A percentile compares a stretch with the other conserved stretches of the same genome.
Evolutionary conservation across 2,329 filamentous ascomycete genomes (phyloP).

Genomic region (Mycocentrospora acerina): DNA sequence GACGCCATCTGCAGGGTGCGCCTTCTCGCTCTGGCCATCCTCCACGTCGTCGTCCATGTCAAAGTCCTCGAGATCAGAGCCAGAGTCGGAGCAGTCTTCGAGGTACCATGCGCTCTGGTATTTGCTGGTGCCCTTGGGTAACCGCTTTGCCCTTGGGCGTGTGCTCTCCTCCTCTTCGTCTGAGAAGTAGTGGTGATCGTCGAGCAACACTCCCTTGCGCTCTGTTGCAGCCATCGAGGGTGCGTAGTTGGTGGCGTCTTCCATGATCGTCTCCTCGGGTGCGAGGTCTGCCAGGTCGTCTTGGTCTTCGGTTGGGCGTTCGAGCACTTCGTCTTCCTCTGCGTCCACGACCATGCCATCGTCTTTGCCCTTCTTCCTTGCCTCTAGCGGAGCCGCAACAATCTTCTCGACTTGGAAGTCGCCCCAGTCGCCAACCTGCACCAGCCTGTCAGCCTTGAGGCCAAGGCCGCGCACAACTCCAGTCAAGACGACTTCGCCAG

Average conservation of each 20-base stretch:
- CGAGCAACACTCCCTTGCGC: conserved; percentile 82
- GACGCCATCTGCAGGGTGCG: conserved; percentile 77
- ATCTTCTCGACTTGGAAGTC: conserved; percentile 92
- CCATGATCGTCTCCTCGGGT: conserved; percentile 81
- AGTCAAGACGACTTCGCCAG: conserved; percentile 69
- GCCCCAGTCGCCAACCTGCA: conserved; percentile 93
- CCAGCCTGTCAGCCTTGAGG: conserved; percentile 83
- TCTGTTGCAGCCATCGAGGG: conserved; percentile 51
- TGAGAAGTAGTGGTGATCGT: conserved; percentile 97
- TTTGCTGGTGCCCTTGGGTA: conserved; percentile 88
- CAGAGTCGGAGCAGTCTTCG: conserved; percentile 77
- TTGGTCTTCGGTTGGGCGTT: conserved; percentile 72
- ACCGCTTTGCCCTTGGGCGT: conserved; percentile 64
- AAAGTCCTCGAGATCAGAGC: conserved; percentile 70
- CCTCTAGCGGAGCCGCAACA: conserved; percentile 68
- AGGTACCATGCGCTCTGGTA: conserved; percentile 97
- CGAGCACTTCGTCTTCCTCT: conserved; percentile 59
- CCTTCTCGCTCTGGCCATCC: conserved; percentile 54
- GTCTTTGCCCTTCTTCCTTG: conserved; percentile 58
- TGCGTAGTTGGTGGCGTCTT: conserved; percentile 59
- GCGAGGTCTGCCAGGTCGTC: conserved; percentile 83
- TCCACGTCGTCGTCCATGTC: conserved; percentile 63
- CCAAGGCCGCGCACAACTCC: conserved; percentile 84
- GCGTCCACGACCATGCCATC: conserved; percentile 70
- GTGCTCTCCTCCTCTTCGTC: conserved; percentile 71